These are phyloP conservation scores for Pinus taeda DNA, from an alignment of 75 land plant genomes.

Conservation along the genomic window DNA sequence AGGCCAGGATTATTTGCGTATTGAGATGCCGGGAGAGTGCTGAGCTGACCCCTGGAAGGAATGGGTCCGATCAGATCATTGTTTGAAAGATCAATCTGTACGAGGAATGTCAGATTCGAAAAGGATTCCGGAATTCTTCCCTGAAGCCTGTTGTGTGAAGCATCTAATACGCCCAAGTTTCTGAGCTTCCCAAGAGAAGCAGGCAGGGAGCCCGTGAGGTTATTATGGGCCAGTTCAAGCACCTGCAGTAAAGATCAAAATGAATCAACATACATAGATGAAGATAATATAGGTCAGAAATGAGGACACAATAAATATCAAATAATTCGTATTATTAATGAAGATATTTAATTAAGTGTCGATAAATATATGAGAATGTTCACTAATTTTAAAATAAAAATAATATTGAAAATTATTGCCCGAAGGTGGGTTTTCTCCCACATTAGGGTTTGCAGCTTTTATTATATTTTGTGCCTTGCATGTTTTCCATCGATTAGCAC, in stretches of 20 bases:
- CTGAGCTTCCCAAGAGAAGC: constrained; percentile 49
- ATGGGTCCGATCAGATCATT: constrained; percentile 69
- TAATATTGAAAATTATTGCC: too few species aligned
- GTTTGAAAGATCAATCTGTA: constrained; percentile 65
- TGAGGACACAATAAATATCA: too few species aligned
- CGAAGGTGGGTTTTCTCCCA: too few species aligned
- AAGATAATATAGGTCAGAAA: too few species aligned
- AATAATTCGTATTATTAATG: too few species aligned
- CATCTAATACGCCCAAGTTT: constrained; percentile 72
- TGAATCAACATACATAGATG: too few species aligned
- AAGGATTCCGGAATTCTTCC: constrained; percentile 72
- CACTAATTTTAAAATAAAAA: too few species aligned
- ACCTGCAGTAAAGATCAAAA: constrained; percentile 12
- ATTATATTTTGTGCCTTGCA: too few species aligned
- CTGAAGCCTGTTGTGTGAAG: constrained; percentile 63
- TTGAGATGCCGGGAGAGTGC: constrained; percentile 68
- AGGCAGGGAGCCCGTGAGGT: constrained; percentile 68
- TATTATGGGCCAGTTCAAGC: constrained; percentile 69
- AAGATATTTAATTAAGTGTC: too few species aligned
- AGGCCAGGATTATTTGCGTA: constrained; percentile 77
- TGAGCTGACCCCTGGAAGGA: constrained; percentile 76
- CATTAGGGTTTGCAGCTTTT: too few species aligned
- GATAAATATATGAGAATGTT: too few species aligned
- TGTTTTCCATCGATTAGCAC: too few species aligned
- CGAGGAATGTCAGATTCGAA: constrained; percentile 71